Base-by-base conservation (phyloP, 2,329 filamentous ascomycete genomes). In the Trichoderma citrinoviride region DNA sequence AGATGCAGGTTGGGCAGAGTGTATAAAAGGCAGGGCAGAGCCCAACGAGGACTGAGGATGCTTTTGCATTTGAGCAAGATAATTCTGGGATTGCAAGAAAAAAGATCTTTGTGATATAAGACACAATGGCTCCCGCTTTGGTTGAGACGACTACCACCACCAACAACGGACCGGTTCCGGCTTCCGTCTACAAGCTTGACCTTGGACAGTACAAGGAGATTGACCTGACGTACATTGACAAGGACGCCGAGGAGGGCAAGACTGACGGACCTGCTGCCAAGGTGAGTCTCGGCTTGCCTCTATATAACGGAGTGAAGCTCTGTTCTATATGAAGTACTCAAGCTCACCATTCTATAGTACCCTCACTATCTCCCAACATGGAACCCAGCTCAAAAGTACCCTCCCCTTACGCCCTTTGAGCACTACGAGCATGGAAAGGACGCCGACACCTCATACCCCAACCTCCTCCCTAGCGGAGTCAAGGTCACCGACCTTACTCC, bases 341-440 rank as follows among this genome's bases (percentile, higher is more conserved):
- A 37, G 33, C 33, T 37, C 33, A 37, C 33, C 33, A 46, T 5
- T 4, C 12, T 27, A 65, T 41, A 86, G 73, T 93, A 91, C 69
- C 87, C 87, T 4, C 81, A 92, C 72, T 93, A 93, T 73, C 83
- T 92, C 8, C 89, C 90, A 2, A 87, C 85, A 2, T 92, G 89
- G 89, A 83, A 90, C 71, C 80, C 82, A 46, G 81, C 86, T 68
- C 84, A 87, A 76, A 82, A 81, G 68, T 90, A 88, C 71, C 82
- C 85, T 64, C 88, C 90, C 7, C 81, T 91, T 7, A 78, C 88
- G 67, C 85, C 83, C 0, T 93, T 92, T 70, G 82, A 89, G 73
- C 89, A 92, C 73, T 84, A 86, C 68, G 90, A 94, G 64, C 90
- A 90, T 71, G 91, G 90, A 70, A 88, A 88, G 71, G 88, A 92